Percentiles rank a stretch among this genome's conserved stretches.
These are phyloP conservation scores for Rhodotorula babjevae DNA, from an alignment of 768 basidiomycete genomes.

Conservation along the genomic window DNA sequence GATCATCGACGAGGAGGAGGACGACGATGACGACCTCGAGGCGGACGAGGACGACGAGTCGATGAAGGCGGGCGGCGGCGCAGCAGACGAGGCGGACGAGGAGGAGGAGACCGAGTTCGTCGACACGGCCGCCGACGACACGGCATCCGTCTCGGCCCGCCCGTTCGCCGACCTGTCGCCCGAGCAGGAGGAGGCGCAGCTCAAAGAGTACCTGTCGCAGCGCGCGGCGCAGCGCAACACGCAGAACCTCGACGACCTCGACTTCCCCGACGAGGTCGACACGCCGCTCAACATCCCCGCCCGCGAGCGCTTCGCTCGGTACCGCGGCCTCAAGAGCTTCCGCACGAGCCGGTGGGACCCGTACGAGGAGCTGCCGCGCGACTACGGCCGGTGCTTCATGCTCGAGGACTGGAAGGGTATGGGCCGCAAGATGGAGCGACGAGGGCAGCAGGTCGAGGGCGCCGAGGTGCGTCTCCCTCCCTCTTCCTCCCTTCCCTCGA, in stretches of 20 bases:
- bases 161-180: slow-evolving; percentile 63
- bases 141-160: slow-evolving; percentile 24
- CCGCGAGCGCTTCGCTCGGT: slow-evolving; percentile 78
- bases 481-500: not conserved
- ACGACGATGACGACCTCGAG: slow-evolving; percentile 53
- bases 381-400: slow-evolving; percentile 92
- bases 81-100: slow-evolving; percentile 40
- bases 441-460: slow-evolving; percentile 60
- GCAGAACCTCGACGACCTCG: slow-evolving; percentile 72
- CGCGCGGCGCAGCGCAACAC: slow-evolving; percentile 53
- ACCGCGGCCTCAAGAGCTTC: slow-evolving; percentile 84
- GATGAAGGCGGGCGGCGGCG: slow-evolving; percentile 39
- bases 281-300: slow-evolving; percentile 82
- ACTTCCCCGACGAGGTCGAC: slow-evolving; percentile 95
- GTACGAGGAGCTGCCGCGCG: slow-evolving; percentile 86
- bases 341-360: slow-evolving; percentile 97
- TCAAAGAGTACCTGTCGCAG: slow-evolving; percentile 45
- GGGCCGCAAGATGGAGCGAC: slow-evolving; percentile 60
- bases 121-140: slow-evolving; percentile 56
- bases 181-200: slow-evolving; percentile 81
- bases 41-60: slow-evolving; percentile 53
- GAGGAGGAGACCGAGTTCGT: slow-evolving; percentile 59
- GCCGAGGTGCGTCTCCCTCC: slow-evolving; percentile 60
- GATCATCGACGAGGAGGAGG: slow-evolving; percentile 71
- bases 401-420: slow-evolving; percentile 92